phyloP scores from a whole-genome alignment of 345 rosid species.

The Acer saccharum region DNA sequence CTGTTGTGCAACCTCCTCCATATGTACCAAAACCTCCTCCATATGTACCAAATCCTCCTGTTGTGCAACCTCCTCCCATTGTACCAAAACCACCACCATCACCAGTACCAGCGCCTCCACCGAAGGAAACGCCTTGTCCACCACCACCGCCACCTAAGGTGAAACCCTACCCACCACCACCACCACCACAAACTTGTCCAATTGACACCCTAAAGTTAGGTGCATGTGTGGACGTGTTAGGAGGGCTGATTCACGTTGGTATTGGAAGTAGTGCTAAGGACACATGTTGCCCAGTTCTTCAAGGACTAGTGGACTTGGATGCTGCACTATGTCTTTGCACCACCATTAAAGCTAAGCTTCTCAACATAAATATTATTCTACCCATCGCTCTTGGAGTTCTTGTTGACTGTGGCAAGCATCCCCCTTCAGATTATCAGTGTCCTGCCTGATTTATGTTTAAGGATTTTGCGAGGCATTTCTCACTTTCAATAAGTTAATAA shows the following conservation, averaged over 20 bases:
- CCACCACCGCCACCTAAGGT: conserved; percentile 46
- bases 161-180: conserved; percentile 30
- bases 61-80: background rate
- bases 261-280: conserved; percentile 75
- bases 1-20: background rate
- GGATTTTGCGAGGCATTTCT: background rate
- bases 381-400: conserved; percentile 89
- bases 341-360: conserved; percentile 73
- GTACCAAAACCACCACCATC: background rate
- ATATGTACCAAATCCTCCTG: conserved; percentile 15
- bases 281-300: conserved; percentile 82
- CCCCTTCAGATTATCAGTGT: conserved; percentile 78
- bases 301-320: conserved; percentile 70
- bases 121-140: conserved; percentile 22
- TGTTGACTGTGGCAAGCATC: conserved; percentile 74
- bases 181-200: conserved; percentile 68
- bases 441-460: conserved; percentile 15
- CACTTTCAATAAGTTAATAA: background rate
- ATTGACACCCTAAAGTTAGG: conserved; percentile 73
- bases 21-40: too few relatives aligned
- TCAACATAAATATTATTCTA: conserved; percentile 63
- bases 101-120: conserved; percentile 15
- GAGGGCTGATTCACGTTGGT: conserved; percentile 77
- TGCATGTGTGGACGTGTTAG: conserved; percentile 86
- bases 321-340: conserved; percentile 95